phyloP scores from a whole-genome alignment of 2,329 filamentous ascomycete genomes.

The Aureobasidium mangrovei region DNA sequence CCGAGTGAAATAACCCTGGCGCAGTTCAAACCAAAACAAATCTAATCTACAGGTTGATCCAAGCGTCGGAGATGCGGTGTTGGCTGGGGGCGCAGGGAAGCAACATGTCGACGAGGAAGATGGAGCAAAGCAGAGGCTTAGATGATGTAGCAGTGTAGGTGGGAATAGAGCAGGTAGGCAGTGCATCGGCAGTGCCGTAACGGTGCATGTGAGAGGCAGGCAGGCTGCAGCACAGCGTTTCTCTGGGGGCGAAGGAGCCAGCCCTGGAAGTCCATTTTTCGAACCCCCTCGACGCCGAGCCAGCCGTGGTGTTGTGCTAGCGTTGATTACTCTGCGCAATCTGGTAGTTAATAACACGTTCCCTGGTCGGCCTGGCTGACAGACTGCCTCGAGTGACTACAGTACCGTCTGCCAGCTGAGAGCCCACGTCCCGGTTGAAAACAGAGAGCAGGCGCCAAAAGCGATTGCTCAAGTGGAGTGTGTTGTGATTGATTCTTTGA shows the following conservation, averaged over 20 bases:
- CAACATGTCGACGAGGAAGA: too few species aligned
- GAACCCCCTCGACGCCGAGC: background rate
- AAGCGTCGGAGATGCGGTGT: background rate
- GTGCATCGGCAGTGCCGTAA: slow-evolving; percentile 1
- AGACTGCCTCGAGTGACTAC: background rate
- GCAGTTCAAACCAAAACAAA: slow-evolving; percentile 6
- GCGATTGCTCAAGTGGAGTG: too few species aligned
- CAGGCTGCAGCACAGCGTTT: background rate
- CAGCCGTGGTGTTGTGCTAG: slow-evolving; percentile 5
- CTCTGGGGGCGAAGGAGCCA: background rate
- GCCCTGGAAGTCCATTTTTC: background rate
- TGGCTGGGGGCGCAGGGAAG: slow-evolving; percentile 3
- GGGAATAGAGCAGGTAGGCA: background rate
- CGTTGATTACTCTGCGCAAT: slow-evolving; percentile 9
- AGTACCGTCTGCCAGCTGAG: background rate
- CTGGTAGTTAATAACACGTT: slow-evolving; percentile 7
- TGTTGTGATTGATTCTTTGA: too few species aligned
- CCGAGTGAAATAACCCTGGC: background rate
- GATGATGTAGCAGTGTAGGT: background rate
- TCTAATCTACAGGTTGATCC: slow-evolving; percentile 5
- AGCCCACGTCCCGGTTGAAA: too few species aligned
- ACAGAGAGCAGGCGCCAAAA: too few species aligned
- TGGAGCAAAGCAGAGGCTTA: background rate
- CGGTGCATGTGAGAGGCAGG: background rate
- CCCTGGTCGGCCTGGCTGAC: background rate